Evolutionary conservation across 148 eudicot genomes (phyloP), one percentile per base, ranked within the genome.

Genomic region (Oxyria digyna): DNA sequence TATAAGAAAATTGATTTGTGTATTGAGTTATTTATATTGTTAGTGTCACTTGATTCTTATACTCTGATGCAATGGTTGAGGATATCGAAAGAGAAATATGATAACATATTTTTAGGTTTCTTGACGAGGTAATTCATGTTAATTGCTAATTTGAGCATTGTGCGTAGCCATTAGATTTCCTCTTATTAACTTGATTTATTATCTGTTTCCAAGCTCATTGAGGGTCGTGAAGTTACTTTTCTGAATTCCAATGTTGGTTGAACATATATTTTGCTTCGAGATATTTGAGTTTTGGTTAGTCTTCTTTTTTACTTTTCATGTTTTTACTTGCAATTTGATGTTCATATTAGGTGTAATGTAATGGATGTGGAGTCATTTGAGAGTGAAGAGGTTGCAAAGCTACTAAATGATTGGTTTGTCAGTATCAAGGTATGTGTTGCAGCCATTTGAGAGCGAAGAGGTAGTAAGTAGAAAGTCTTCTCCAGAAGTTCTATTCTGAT

Each of bases 401-500:
- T 94, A 79, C 89, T 94, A 17, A 94, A 90, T 76, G 97, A 90
- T 71, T 83, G 87, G 90, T 94, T 90, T 80, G 84, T 94, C 63
- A 94, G 98, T 77, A 86, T 94, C 75, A 94, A 94, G 96, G 98
- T 86, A n/a, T n/a, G n/a, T n/a, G n/a, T n/a, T n/a, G n/a, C n/a
- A n/a, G n/a, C n/a, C n/a, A n/a, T n/a, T n/a, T n/a, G n/a, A n/a
- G n/a, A n/a, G n/a, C n/a, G n/a, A n/a, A n/a, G n/a, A n/a, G n/a
- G n/a, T n/a, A n/a, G n/a, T n/a, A n/a, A n/a, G n/a, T n/a, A n/a
- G n/a, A n/a, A n/a, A n/a, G n/a, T n/a, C n/a, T n/a, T n/a, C n/a
- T n/a, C n/a, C n/a, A n/a, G n/a, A n/a, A n/a, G n/a, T n/a, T n/a
- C n/a, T n/a, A n/a, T n/a, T n/a, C n/a, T n/a, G n/a, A n/a, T n/a